Evolutionary conservation across 371 early-diverging fungal genomes (phyloP), one percentile per base, ranked within the genome.

Genomic region (Lichtheimia hyalospora): DNA sequence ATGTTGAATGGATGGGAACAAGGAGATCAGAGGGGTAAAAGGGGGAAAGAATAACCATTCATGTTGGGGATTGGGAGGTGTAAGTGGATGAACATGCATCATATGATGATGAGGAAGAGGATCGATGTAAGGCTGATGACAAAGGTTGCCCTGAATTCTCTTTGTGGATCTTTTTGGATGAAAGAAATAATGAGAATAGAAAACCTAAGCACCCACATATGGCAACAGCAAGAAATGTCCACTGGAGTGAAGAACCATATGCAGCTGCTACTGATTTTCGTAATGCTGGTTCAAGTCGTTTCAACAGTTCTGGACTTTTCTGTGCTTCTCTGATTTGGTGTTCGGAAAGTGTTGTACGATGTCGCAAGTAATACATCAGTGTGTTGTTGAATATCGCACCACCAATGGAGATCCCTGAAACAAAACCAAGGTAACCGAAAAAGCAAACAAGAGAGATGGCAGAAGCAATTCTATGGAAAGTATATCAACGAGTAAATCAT

Each of bases 351-450:
- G 15, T 23, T 25, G 40, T 60, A 3, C 13, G 21, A 15, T 21
- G n/a, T 25, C 48, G 60, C 16, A 60, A 27, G n/a, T 53, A 53
- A 20, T 53, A 18, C 1, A 5, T 49, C 61, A 84, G 50, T n/a
- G 48, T 52, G 63, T 86, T 84, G 62, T 76, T 77, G 67, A 82
- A 80, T 27, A 84, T 66, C 13, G 84, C 69, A 2, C 82, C 84
- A 16, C 71, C 63, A 4, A 87, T 64, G 20, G 91, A 88, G 52
- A 91, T 74, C 7, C 90, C 89, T 40, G 86, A 61, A 6, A 84
- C 80, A 50, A 88, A 85, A 39, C 92, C 91, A 52, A 89, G 76
- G 3, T 85, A 79, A 41, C 86, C 83, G 62, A 71, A 74, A 60
- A 85, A 86, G 58, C 78, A 77, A 10, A 73, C 61, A 52, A 83